Percentiles rank a stretch among this genome's conserved stretches.
Conservation (phyloP, 1,284 basidiomycete genomes). For the Papiliotrema terrestris region DNA sequence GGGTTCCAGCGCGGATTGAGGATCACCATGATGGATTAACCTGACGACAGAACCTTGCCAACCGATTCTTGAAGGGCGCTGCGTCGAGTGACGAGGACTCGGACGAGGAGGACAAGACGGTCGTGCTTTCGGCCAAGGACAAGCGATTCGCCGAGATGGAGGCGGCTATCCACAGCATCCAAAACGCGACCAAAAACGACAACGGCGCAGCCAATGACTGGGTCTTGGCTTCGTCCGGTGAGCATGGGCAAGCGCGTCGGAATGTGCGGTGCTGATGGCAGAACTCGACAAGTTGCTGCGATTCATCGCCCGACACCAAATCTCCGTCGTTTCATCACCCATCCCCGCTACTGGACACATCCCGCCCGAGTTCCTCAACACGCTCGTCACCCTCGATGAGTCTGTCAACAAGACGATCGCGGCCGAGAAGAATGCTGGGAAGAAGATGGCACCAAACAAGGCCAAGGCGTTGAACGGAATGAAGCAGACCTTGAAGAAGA, state of each 20-base stretch:
- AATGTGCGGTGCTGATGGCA: slow-evolving; percentile 44
- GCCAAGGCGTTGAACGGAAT: slow-evolving; percentile 92
- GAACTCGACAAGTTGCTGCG: slow-evolving; percentile 95
- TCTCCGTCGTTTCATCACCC: slow-evolving; percentile 44
- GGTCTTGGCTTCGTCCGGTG: slow-evolving; percentile 85
- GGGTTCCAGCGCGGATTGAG: not conserved
- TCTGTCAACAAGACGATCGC: slow-evolving; percentile 70
- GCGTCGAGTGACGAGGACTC: slow-evolving; percentile 43
- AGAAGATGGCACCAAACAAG: slow-evolving; percentile 96
- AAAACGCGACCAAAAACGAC: slow-evolving; percentile 85
- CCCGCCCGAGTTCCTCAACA: slow-evolving; percentile 80
- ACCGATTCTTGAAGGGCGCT: slow-evolving; percentile 45
- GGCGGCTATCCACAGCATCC: slow-evolving; percentile 77
- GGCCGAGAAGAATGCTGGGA: slow-evolving; percentile 81
- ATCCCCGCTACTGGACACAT: slow-evolving; percentile 74
- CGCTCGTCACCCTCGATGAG: slow-evolving; percentile 71
- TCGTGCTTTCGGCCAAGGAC: slow-evolving; percentile 49
- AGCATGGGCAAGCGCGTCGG: slow-evolving; percentile 10
- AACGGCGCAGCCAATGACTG: slow-evolving; percentile 68
- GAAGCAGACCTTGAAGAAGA: slow-evolving; percentile 96
- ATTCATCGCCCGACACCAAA: slow-evolving; percentile 84
- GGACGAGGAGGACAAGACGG: slow-evolving; percentile 47
- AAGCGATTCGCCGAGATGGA: slow-evolving; percentile 52
- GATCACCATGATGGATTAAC: slow-evolving; percentile 2
- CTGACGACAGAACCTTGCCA: slow-evolving; percentile 26